Conservation (phyloP, 176 grass and related monocot genomes). For the Thinopyrum elongatum region DNA sequence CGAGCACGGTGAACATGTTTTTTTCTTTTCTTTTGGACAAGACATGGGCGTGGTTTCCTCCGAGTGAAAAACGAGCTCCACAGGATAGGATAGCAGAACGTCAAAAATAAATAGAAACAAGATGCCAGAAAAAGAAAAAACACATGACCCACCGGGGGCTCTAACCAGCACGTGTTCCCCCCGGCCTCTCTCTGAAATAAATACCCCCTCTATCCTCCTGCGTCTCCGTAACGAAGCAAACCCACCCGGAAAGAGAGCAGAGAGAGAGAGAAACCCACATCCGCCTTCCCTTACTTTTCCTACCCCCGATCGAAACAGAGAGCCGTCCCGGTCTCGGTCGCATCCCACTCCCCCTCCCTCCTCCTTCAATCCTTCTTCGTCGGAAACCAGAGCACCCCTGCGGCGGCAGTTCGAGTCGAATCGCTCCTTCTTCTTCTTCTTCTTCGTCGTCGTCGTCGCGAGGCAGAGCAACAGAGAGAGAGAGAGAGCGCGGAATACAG, state of each 20-base stretch:
- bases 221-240: neutral
- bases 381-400: neutral
- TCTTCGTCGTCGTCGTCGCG: no score
- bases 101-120: no score
- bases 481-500: neutral
- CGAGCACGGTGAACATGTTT: no score
- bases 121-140: neutral
- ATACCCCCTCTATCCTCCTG: neutral
- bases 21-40: no score
- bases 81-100: neutral
- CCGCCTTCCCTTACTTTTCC: neutral
- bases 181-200: neutral
- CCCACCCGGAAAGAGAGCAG: neutral
- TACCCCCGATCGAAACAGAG: neutral
- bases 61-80: neutral
- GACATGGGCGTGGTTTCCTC: no score
- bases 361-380: neutral
- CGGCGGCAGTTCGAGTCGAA: neutral
- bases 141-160: neutral
- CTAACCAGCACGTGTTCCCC: neutral
- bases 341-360: neutral
- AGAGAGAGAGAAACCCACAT: neutral
- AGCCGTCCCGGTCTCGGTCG: neutral
- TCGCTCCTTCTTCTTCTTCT: neutral
- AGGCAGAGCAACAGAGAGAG: neutral